Evolutionary conservation across 1,284 basidiomycete genomes (phyloP).

Genomic region (Schizopora paradoxa): DNA sequence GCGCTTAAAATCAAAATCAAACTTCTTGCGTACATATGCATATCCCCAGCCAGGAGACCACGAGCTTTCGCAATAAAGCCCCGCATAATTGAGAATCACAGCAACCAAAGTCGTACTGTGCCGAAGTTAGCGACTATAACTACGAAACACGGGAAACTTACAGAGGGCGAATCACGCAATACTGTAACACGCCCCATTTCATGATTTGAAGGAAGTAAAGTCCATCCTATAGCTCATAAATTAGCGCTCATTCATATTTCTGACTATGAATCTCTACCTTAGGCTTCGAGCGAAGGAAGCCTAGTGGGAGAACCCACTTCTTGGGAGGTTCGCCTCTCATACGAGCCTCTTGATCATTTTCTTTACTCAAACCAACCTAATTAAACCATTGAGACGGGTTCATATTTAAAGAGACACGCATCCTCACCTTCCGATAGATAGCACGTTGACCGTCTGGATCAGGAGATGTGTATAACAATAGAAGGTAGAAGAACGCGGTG

Average conservation of each 20-base stretch:
- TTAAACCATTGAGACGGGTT: not conserved
- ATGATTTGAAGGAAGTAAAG: conserved; percentile 71
- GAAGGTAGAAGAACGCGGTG: conserved; percentile 74
- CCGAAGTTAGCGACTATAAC: not conserved
- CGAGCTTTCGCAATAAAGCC: conserved; percentile 67
- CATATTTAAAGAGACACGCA: not conserved
- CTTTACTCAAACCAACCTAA: conserved; percentile 43
- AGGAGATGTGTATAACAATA: conserved; percentile 67
- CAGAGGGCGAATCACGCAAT: conserved; percentile 66
- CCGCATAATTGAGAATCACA: conserved; percentile 58
- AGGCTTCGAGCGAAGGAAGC: conserved; percentile 59
- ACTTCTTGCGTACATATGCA: conserved; percentile 45
- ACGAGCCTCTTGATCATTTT: conserved; percentile 41
- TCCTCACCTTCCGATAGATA: conserved; percentile 44
- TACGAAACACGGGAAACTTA: conserved; percentile 28
- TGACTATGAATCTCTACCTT: conserved; percentile 27
- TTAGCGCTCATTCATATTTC: not conserved
- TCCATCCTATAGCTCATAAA: conserved; percentile 42
- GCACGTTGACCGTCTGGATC: conserved; percentile 56
- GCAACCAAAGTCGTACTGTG: conserved; percentile 57
- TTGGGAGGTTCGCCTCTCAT: conserved; percentile 41
- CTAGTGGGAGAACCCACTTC: conserved; percentile 71
- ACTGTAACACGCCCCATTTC: conserved; percentile 81
- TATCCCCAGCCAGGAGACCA: conserved; percentile 70
- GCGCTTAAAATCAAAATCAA: not conserved